Conservation (phyloP, 768 basidiomycete species). For the Phanerochaete carnosa region DNA sequence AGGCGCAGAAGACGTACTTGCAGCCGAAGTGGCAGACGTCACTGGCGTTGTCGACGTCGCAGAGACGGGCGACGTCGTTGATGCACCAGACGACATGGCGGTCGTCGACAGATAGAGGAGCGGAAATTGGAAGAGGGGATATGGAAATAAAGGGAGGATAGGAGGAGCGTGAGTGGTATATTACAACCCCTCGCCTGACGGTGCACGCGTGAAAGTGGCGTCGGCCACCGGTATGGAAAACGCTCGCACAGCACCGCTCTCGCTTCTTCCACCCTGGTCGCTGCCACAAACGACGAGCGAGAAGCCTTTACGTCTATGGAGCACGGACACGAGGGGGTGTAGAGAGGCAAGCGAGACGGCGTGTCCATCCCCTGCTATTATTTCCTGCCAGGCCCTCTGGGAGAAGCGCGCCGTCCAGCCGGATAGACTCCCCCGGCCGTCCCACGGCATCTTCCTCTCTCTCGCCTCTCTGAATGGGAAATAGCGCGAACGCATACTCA, state of each 20-base stretch:
- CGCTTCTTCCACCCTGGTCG: background rate
- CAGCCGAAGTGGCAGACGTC: background rate
- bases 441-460: background rate
- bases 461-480: background rate
- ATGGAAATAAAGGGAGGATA: background rate
- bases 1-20: conserved; percentile 14
- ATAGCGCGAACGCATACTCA: conserved; percentile 4
- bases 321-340: background rate
- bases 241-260: background rate
- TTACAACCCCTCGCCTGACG: background rate
- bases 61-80: background rate
- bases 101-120: background rate
- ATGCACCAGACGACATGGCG: conserved; percentile 11
- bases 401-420: background rate
- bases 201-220: conserved; percentile 1
- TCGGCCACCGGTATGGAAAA: background rate
- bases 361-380: background rate
- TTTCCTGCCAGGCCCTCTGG: conserved; percentile 6
- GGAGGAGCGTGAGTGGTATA: background rate
- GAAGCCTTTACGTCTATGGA: background rate
- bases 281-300: background rate
- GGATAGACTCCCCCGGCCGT: conserved; percentile 1
- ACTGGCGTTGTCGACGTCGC: background rate
- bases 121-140: background rate
- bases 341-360: background rate